Base-by-base conservation (phyloP, 331 rosid species). In the Erythrophleum ivorense region DNA sequence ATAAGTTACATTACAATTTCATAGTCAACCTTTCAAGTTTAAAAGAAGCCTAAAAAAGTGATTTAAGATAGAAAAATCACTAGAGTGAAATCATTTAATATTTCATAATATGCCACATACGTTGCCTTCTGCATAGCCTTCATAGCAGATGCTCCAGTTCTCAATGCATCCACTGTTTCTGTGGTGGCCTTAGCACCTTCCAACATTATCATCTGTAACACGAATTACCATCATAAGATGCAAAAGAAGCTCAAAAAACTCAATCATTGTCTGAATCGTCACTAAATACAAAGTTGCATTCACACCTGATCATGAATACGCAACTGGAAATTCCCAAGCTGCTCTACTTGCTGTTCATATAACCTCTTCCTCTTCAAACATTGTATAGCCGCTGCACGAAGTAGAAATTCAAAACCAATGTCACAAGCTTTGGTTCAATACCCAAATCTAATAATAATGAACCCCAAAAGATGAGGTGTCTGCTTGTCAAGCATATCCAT, bases 161-260 rank as follows among this genome's bases (percentile, higher is more conserved):
- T 87, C 83, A 96, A 91, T 3, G 98, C 99, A 84, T 96, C 99
- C 13, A 96, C 99, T 15, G 98, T 96, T 90, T 96, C 99, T 1
- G 98, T 96, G 55, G 99, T 96, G 76, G 99, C 98, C 80, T 96
- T 96, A 50, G 99, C 98, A 58, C 99, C 97, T 91, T 96, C 98
- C 75, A 96, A 84, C 98, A 93, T 74, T 85, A 96, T 96, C 97
- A 96, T 93, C 99, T 96, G 87, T 78, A 70, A 82, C 34, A 84
- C 14, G 80, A 71, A 68, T 62, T 24, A 53, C 36, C 55, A 76
- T 11, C 68, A 85, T 53, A 85, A 82, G 84, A 53, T 48, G 74
- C 76, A 82, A 79, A 38, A 59, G n/a, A 64, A 43, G 68, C 59
- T 36, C 45, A 21, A 76, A 33, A 78, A 38, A 54, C 36, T 43